A percentile compares a stretch with the other conserved stretches of the same genome.
These are phyloP conservation scores for Sarcomyxa edulis DNA, from an alignment of 768 basidiomycete species.

Conservation along the genomic window DNA sequence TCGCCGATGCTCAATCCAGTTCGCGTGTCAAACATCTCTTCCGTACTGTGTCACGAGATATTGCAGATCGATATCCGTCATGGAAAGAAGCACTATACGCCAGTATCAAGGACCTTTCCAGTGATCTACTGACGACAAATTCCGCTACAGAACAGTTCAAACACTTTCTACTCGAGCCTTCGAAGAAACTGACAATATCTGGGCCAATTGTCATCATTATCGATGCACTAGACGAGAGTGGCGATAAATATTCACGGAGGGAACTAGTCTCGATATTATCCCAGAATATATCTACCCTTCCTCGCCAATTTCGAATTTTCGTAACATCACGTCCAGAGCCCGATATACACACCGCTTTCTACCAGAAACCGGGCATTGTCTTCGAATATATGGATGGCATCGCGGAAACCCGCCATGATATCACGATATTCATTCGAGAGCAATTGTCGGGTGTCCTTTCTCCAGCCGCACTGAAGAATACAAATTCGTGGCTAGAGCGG, in stretches of 20 bases:
- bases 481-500: slow-evolving; percentile 16
- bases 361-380: background rate
- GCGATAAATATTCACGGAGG: slow-evolving; percentile 6
- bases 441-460: slow-evolving; percentile 7
- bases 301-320: slow-evolving; percentile 22
- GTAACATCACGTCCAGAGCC: slow-evolving; percentile 21
- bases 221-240: slow-evolving; percentile 6
- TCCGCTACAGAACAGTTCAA: background rate
- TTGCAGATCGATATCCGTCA: slow-evolving; percentile 1
- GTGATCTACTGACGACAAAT: background rate
- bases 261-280: slow-evolving; percentile 16
- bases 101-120: background rate
- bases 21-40: background rate
- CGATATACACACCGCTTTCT: slow-evolving; percentile 14
- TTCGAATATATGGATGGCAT: slow-evolving; percentile 11
- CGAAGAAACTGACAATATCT: background rate
- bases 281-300: slow-evolving; percentile 12
- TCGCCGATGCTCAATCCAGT: background rate
- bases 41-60: slow-evolving; percentile 1
- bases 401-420: slow-evolving; percentile 4
- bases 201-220: slow-evolving; percentile 5
- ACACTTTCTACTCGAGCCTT: slow-evolving; percentile 1
- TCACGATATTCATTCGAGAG: slow-evolving; percentile 3
- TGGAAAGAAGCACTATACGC: background rate
- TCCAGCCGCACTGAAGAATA: slow-evolving; percentile 5